A percentile compares a stretch with the other conserved stretches of the same genome.
Evolutionary conservation across 2,329 filamentous ascomycete genomes (phyloP).

Genomic region (Cytospora mali): DNA sequence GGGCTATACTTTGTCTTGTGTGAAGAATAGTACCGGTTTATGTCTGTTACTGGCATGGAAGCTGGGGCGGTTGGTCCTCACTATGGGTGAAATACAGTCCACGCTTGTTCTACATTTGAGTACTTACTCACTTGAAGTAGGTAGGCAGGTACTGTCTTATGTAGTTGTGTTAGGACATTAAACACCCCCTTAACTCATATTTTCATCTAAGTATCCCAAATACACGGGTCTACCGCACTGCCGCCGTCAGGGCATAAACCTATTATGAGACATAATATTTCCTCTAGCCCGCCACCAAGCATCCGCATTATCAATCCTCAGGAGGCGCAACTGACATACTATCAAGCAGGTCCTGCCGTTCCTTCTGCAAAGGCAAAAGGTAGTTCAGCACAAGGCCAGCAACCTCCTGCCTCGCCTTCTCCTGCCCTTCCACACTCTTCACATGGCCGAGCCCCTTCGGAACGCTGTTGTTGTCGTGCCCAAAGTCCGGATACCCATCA

Average conservation of each 20-base stretch:
- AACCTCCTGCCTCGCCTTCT: conserved; percentile 42
- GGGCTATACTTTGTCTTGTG: conserved; percentile 5
- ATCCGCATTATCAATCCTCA: not conserved
- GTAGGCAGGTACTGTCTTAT: not conserved
- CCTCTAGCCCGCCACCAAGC: not conserved
- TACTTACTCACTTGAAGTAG: no score
- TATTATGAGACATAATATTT: no score
- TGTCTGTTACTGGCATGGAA: not conserved
- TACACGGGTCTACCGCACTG: no score
- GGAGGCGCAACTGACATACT: conserved; percentile 19
- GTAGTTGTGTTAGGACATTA: not conserved
- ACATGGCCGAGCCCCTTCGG: conserved; percentile 37
- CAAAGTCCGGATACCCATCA: conserved; percentile 41
- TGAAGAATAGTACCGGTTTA: not conserved
- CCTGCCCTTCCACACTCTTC: conserved; percentile 38
- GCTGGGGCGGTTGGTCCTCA: not conserved
- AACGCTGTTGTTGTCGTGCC: conserved; percentile 37
- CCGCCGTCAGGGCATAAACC: not conserved
- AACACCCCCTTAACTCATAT: no score
- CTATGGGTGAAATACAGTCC: not conserved
- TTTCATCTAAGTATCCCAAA: no score
- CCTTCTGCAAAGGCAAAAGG: conserved; percentile 35
- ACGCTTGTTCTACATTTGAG: not conserved
- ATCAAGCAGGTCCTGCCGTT: conserved; percentile 31
- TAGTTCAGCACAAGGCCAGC: conserved; percentile 44